Conservation (phyloP, 2,329 filamentous ascomycete genomes). For the Diaporthe citri region DNA sequence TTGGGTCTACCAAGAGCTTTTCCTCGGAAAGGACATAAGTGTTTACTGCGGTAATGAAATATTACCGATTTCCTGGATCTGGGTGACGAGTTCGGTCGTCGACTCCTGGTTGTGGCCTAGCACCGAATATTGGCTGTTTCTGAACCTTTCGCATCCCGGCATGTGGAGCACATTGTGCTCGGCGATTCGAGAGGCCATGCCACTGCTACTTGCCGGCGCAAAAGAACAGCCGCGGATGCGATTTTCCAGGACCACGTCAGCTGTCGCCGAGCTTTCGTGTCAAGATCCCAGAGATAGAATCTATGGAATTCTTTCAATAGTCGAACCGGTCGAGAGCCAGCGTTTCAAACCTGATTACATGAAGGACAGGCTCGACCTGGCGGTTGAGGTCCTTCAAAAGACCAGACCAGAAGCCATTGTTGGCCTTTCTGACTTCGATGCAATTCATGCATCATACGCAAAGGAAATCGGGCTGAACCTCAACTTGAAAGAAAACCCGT, state of each 20-base stretch:
- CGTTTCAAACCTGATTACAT: not conserved
- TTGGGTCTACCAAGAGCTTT: conserved; percentile 14
- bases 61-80: not conserved
- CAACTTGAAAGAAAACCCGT: not conserved
- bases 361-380: not conserved
- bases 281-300: not conserved
- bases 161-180: not conserved
- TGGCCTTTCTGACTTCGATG: not conserved
- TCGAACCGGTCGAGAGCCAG: too few species aligned
- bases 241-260: not conserved
- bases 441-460: not conserved
- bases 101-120: not conserved
- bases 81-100: not conserved
- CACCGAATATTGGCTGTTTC: not conserved
- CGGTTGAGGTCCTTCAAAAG: not conserved
- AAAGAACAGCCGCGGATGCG: not conserved
- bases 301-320: not conserved
- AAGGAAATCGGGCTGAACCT: not conserved
- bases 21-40: not conserved
- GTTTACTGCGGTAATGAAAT: not conserved
- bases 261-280: not conserved
- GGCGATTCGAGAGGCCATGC: not conserved
- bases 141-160: not conserved
- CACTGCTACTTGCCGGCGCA: not conserved
- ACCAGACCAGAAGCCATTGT: not conserved